Conservation (phyloP, 2,329 filamentous ascomycete genomes). For the Exophiala aquamarina region DNA sequence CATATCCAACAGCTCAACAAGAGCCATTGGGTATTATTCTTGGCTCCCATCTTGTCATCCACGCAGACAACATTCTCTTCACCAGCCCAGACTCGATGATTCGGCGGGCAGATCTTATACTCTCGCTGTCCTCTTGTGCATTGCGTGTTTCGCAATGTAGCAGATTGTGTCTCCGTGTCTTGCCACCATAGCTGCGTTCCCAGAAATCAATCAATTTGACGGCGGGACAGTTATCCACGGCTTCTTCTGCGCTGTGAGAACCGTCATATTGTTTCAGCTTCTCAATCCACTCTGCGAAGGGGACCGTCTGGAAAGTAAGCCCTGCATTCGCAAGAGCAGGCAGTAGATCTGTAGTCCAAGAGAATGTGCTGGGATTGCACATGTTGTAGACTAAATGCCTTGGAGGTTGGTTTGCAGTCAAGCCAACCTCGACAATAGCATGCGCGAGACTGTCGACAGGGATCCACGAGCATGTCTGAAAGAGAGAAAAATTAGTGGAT, state of each 20-base stretch:
- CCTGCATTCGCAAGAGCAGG: constrained; percentile 40
- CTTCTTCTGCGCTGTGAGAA: constrained; percentile 20
- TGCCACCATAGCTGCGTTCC: constrained; percentile 34
- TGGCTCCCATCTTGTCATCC: too few species aligned
- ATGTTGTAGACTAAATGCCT: constrained; percentile 51
- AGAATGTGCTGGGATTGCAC: constrained; percentile 45
- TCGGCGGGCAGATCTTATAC: too few species aligned
- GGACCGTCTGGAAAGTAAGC: constrained; percentile 34
- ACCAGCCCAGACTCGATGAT: too few species aligned
- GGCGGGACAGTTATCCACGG: constrained; percentile 40
- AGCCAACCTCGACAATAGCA: too few species aligned
- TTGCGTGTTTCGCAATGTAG: constrained; percentile 1
- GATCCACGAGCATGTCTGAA: too few species aligned
- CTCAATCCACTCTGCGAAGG: constrained; percentile 41
- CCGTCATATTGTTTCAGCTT: constrained; percentile 35
- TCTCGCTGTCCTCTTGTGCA: constrained; percentile 1
- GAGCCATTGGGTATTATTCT: too few species aligned
- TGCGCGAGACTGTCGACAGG: too few species aligned
- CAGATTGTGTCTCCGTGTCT: not conserved
- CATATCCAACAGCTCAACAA: too few species aligned
- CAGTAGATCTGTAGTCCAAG: constrained; percentile 50
- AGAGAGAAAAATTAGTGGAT: too few species aligned
- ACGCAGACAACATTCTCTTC: too few species aligned
- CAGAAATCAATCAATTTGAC: constrained; percentile 52
- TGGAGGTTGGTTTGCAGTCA: too few species aligned